A percentile compares a stretch with the other conserved stretches of the same genome.
Evolutionary conservation across 2,329 filamentous ascomycete species (phyloP).

Genomic region (Diplodia seriata): DNA sequence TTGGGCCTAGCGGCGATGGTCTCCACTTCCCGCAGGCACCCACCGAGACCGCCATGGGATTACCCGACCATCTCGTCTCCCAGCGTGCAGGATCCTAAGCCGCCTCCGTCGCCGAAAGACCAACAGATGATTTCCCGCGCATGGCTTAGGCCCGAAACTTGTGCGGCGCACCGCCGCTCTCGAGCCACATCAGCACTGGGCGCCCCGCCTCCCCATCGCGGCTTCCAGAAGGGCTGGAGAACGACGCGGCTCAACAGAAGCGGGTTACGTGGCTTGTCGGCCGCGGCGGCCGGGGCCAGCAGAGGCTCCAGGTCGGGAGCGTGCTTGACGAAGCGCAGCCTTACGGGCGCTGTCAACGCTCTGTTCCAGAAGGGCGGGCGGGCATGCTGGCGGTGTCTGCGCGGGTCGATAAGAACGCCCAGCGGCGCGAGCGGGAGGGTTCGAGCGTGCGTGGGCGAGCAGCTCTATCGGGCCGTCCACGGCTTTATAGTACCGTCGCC

Average conservation of each 20-base stretch:
- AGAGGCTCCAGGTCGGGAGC: neutral
- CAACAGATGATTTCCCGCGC: slow-evolving; percentile 17
- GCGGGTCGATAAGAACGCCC: slow-evolving; percentile 7
- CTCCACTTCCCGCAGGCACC: slow-evolving; percentile 26
- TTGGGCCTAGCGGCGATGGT: slow-evolving; percentile 10
- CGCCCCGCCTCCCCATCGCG: slow-evolving; percentile 9
- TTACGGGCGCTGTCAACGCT: slow-evolving; percentile 25
- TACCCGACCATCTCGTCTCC: slow-evolving; percentile 20
- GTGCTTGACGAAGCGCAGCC: slow-evolving; percentile 28
- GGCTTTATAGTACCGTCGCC: slow-evolving; percentile 25
- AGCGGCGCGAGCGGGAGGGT: slow-evolving; percentile 10
- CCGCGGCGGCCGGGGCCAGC: slow-evolving; percentile 20
- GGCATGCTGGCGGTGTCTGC: slow-evolving; percentile 15
- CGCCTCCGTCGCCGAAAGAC: slow-evolving; percentile 5
- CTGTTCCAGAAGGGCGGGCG: slow-evolving; percentile 15
- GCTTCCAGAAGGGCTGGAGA: slow-evolving; percentile 26
- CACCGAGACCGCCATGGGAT: slow-evolving; percentile 4
- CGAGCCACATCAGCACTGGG: slow-evolving; percentile 23
- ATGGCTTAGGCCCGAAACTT: slow-evolving; percentile 23
- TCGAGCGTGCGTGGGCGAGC: neutral
- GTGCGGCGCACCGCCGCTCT: slow-evolving; percentile 21
- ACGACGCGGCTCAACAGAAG: slow-evolving; percentile 20
- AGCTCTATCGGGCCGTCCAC: slow-evolving; percentile 21
- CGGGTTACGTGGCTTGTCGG: slow-evolving; percentile 27
- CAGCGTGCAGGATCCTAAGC: slow-evolving; percentile 19